These are phyloP conservation scores for Ustilaginoidea virens DNA, from an alignment of 2,329 filamentous ascomycete species.

Conservation along the genomic window DNA sequence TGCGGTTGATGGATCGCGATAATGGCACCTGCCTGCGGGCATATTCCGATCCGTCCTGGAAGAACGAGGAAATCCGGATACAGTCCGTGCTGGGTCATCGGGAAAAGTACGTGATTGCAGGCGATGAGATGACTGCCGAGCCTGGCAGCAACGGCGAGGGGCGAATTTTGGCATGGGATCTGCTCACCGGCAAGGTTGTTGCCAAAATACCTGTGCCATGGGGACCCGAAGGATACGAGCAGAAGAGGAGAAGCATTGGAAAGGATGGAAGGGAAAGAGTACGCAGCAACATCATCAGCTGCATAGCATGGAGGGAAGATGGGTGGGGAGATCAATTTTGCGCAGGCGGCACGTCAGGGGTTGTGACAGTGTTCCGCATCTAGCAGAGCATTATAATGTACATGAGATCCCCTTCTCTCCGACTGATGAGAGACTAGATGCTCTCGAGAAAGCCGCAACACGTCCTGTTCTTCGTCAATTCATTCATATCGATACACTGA, in stretches of 20 bases:
- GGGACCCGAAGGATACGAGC: constrained; percentile 33
- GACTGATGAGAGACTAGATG: no score
- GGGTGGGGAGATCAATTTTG: constrained; percentile 51
- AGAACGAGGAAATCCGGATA: constrained; percentile 58
- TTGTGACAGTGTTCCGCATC: constrained; percentile 52
- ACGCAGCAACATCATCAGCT: constrained; percentile 44
- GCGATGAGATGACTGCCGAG: constrained; percentile 47
- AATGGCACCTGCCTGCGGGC: constrained; percentile 58
- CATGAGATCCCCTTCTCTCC: no score
- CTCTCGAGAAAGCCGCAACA: background rate
- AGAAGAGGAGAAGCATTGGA: constrained; percentile 37
- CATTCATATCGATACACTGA: constrained; percentile 3
- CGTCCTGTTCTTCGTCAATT: constrained; percentile 2
- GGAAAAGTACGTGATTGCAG: constrained; percentile 65
- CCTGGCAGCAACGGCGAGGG: constrained; percentile 30
- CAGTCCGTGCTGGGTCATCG: constrained; percentile 59
- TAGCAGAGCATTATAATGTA: constrained; percentile 15
- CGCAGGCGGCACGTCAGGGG: constrained; percentile 47
- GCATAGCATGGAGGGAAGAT: constrained; percentile 45
- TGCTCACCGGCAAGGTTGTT: constrained; percentile 54
- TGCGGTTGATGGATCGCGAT: constrained; percentile 68
- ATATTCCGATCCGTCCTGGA: constrained; percentile 43
- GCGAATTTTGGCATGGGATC: constrained; percentile 66
- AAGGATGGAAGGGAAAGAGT: constrained; percentile 45
- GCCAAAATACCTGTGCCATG: constrained; percentile 45